Evolutionary conservation across 225 moss, liverwort and hornwort genomes (phyloP), one percentile per base, ranked within the genome.

Genomic region (Polytrichum commune): DNA sequence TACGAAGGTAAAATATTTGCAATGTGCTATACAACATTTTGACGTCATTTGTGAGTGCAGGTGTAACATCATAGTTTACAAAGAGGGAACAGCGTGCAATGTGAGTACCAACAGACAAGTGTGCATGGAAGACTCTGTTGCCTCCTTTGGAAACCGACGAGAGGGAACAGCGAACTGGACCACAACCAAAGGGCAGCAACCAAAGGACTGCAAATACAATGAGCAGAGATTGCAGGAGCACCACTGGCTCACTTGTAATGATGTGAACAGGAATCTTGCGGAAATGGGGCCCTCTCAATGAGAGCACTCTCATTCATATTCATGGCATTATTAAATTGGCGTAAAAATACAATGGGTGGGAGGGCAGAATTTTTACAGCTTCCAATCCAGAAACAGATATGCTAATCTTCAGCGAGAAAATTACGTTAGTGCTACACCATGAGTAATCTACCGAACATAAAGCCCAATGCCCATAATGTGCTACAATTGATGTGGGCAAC

Each of bases 381-480:
- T 67, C 19, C 69, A 62, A 27, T 69, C 30, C 0, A 64, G 63
- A 66, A 69, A 77, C 74, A 58, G 20, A 70, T 75, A 62, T 56
- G 54, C 67, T 73, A 83, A 83, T 86, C 86, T 86, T 86, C 86
- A 86, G 86, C 83, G 71, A 68, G 86, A 83, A 86, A 82, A 86
- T 86, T 60, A 77, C 27, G 61, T 18, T 74, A 13, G 58, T 77
- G 69, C 75, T 75, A 65, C n/a, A 55, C 5, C 3, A 58, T 62
- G 65, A 54, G 25, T 60, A 22, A 77, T 5, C 63, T 60, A 61
- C 18, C 4, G 18, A 60, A 8, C 25, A 16, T 13, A 13, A 10
- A 46, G 33, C 54, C 35, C 16, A 6, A 65, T 19, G 30, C 28
- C 55, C 63, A 57, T 22, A 63, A 9, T 19, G 30, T 25, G 35